Evolutionary conservation across 2,329 filamentous ascomycete genomes (phyloP).

Genomic region (Stagonosporopsis rhizophila): DNA sequence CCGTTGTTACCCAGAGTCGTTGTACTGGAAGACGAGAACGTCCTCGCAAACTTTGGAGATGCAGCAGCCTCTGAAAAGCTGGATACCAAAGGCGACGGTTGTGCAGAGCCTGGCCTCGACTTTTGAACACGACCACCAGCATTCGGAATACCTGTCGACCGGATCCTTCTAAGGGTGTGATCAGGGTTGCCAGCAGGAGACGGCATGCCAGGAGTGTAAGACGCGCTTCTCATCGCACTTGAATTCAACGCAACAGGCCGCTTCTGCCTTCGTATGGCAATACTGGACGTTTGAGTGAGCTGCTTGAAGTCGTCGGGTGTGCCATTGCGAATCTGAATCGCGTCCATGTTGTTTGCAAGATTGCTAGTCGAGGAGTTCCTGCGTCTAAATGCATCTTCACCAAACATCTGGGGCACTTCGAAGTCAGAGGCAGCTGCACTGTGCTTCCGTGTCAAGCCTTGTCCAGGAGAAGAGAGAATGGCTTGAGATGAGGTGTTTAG

Average conservation of each 20-base stretch:
- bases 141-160: conserved; percentile 55
- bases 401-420: conserved; percentile 38
- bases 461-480: conserved; percentile 44
- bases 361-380: conserved; percentile 51
- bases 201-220: conserved; percentile 51
- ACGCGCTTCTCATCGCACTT: conserved; percentile 51
- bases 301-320: conserved; percentile 48
- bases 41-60: conserved; percentile 54
- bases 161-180: conserved; percentile 55
- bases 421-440: conserved; percentile 44
- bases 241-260: conserved; percentile 51
- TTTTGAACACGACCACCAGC: conserved; percentile 57
- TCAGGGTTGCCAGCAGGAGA: conserved; percentile 49
- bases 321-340: conserved; percentile 47
- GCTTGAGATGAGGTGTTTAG: conserved; percentile 47
- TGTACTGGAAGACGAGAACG: conserved; percentile 48
- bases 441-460: conserved; percentile 35
- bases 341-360: conserved; percentile 49
- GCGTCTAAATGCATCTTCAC: conserved; percentile 43
- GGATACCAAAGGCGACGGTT: conserved; percentile 56
- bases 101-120: conserved; percentile 52
- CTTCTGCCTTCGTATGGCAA: conserved; percentile 52
- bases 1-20: conserved; percentile 46
- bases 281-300: conserved; percentile 48
- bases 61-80: conserved; percentile 57